phyloP scores from a whole-genome alignment of 23 red algal genomes.

The Gracilaria domingensis region DNA sequence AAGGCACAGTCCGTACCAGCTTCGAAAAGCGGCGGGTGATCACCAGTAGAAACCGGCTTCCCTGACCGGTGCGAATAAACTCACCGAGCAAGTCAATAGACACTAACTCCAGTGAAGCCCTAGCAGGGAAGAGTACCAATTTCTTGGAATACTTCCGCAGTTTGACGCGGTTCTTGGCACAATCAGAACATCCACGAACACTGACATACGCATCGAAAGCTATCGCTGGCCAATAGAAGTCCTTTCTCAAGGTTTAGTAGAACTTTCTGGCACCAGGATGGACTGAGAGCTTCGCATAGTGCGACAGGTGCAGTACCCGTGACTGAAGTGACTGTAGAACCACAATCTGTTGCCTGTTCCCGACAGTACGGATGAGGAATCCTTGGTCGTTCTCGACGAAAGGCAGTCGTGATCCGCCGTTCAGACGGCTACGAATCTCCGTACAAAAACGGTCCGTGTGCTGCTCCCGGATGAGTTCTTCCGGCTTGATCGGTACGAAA shows the following conservation, averaged over 20 bases:
- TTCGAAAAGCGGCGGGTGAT: slow-evolving; percentile 41
- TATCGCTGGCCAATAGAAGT: too few relatives aligned
- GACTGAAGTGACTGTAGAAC: slow-evolving; percentile 8
- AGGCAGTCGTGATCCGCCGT: not conserved
- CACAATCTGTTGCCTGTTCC: slow-evolving; percentile 19
- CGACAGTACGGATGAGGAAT: slow-evolving; percentile 2
- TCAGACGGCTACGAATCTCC: not conserved
- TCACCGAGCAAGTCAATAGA: slow-evolving; percentile 33
- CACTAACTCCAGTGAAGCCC: not conserved
- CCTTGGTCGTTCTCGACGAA: not conserved
- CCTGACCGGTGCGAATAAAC: not conserved
- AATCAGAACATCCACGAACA: too few relatives aligned
- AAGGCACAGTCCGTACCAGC: not conserved
- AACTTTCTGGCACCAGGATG: slow-evolving; percentile 4
- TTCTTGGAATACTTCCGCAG: too few relatives aligned
- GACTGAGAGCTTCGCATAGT: slow-evolving; percentile 2
- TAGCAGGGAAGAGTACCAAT: too few relatives aligned
- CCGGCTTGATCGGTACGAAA: not conserved
- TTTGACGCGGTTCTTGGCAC: too few relatives aligned
- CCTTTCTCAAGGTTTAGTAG: too few relatives aligned
- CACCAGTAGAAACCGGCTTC: slow-evolving; percentile 27
- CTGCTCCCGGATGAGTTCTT: slow-evolving; percentile 19
- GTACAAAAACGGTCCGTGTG: not conserved
- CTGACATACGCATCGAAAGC: too few relatives aligned
- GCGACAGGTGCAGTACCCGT: slow-evolving; percentile 11